phyloP scores from a whole-genome alignment of 2,329 filamentous ascomycete species.

The Colletotrichum camelliae region DNA sequence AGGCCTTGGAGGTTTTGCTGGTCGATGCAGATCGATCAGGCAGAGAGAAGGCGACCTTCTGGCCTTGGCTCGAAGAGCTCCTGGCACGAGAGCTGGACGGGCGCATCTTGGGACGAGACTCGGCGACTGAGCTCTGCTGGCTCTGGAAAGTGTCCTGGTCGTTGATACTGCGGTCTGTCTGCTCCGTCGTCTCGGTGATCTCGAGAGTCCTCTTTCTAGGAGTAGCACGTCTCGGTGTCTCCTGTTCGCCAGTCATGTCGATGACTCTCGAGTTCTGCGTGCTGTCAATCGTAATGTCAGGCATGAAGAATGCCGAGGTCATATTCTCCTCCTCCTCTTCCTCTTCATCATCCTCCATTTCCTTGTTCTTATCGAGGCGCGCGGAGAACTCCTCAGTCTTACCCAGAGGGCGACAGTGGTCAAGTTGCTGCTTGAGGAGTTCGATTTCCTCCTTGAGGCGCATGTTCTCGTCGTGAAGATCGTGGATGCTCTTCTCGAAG shows the following conservation, averaged over 20 bases:
- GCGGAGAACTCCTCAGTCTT: slow-evolving; percentile 40
- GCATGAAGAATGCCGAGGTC: slow-evolving; percentile 64
- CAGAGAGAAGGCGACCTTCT: slow-evolving; percentile 48
- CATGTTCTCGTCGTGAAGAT: slow-evolving; percentile 51
- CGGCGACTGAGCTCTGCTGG: slow-evolving; percentile 26
- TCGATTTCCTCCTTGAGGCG: slow-evolving; percentile 54
- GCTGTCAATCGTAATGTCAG: slow-evolving; percentile 60
- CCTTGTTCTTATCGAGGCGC: slow-evolving; percentile 35
- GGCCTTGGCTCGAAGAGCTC: slow-evolving; percentile 26
- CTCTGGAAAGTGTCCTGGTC: slow-evolving; percentile 22
- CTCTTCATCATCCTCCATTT: slow-evolving; percentile 28
- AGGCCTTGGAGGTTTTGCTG: slow-evolving; percentile 26
- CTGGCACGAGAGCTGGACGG: neutral
- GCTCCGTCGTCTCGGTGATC: slow-evolving; percentile 30
- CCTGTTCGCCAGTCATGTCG: slow-evolving; percentile 17
- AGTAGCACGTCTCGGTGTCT: slow-evolving; percentile 26
- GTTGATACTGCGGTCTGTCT: slow-evolving; percentile 29
- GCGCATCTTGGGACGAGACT: slow-evolving; percentile 27
- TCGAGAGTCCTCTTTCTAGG: slow-evolving; percentile 35
- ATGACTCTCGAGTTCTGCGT: slow-evolving; percentile 35
- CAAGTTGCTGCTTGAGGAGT: slow-evolving; percentile 49
- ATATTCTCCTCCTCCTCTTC: slow-evolving; percentile 50
- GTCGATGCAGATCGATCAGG: slow-evolving; percentile 37
- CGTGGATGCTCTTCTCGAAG: slow-evolving; percentile 51
- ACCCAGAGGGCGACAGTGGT: slow-evolving; percentile 43